Evolutionary conservation across 2,329 filamentous ascomycete species (phyloP).

Genomic region (Cryphonectria carpinicola): DNA sequence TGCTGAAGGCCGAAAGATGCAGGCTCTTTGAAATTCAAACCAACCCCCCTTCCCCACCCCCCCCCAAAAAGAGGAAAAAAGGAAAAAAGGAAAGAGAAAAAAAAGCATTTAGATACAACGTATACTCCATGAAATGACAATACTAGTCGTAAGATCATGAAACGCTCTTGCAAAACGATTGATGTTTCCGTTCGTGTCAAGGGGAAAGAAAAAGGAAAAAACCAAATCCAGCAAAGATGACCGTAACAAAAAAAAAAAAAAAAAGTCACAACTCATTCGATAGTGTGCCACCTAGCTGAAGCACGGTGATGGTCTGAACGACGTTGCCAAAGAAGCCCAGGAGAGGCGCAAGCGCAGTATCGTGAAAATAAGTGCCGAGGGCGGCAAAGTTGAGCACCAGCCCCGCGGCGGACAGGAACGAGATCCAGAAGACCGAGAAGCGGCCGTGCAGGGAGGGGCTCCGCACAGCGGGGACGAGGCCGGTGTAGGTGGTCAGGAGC

Average conservation of each 20-base stretch:
- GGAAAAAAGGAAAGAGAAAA: background rate
- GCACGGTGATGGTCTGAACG: conserved; percentile 14
- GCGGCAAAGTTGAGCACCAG: conserved; percentile 17
- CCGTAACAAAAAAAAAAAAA: background rate
- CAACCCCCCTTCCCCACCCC: no score
- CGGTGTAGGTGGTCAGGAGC: conserved; percentile 21
- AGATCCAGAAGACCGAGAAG: conserved; percentile 8
- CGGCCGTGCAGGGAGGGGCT: background rate
- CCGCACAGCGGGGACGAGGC: conserved; percentile 9
- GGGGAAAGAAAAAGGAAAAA: background rate
- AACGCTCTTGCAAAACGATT: background rate
- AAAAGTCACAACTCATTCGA: background rate
- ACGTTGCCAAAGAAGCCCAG: conserved; percentile 19
- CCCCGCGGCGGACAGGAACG: conserved; percentile 5
- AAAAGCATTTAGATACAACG: background rate
- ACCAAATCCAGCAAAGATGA: background rate
- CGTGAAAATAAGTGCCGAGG: conserved; percentile 13
- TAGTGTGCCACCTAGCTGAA: conserved; percentile 5
- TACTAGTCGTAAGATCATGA: background rate
- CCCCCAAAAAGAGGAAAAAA: background rate
- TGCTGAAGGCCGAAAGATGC: background rate
- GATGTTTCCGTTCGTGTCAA: background rate
- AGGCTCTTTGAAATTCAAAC: background rate
- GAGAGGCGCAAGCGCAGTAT: conserved; percentile 11
- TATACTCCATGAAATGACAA: background rate